Evolutionary conservation across 1,139 yeast genomes (phyloP), one percentile per base, ranked within the genome.

Genomic region (Sugiyamaella pinicola): DNA sequence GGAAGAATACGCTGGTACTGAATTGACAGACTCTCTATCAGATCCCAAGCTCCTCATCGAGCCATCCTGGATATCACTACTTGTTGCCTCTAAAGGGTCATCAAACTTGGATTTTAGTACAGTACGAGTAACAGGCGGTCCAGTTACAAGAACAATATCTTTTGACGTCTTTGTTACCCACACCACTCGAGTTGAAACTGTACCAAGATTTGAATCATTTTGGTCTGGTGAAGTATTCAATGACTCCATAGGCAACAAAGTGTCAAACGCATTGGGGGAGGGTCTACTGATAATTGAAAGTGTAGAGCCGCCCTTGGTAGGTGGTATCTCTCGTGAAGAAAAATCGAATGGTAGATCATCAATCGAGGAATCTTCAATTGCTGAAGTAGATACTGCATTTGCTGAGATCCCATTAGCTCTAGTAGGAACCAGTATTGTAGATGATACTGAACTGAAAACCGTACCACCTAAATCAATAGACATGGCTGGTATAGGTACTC

Each of bases 61-160:
- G n/a, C n/a, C n/a, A n/a, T n/a, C n/a, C n/a, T n/a, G n/a, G 28
- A 24, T 24, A 24, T 6, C 28, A 26, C 31, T 7, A 26, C 31
- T 9, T 26, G 9, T 3, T 26, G n/a, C 28, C 28, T 24, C 8
- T 29, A n/a, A 29, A 29, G 13, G 15, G 17, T 12, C 29, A 21
- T 13, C 9, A 35, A 2, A 3, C 40, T 35, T 10, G 22, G 24
- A 22, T 26, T 13, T 34, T 13, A 18, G 3, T n/a, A 22, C 34
- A 18, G 37, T 29, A 4, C 17, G 10, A 7, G 47, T 31, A 15
- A 6, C 10, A 2, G 47, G 47, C 7, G 47, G 29, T 3, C 18
- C 22, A 4, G 47, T 43, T 10, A 43, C 47, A 28, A 43, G 12
- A 17, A 43, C 39, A 9, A 43, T 43, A 3, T 29, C 39, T 31